Evolutionary conservation across 768 basidiomycete genomes (phyloP).

Genomic region (Trametopsis cervina): DNA sequence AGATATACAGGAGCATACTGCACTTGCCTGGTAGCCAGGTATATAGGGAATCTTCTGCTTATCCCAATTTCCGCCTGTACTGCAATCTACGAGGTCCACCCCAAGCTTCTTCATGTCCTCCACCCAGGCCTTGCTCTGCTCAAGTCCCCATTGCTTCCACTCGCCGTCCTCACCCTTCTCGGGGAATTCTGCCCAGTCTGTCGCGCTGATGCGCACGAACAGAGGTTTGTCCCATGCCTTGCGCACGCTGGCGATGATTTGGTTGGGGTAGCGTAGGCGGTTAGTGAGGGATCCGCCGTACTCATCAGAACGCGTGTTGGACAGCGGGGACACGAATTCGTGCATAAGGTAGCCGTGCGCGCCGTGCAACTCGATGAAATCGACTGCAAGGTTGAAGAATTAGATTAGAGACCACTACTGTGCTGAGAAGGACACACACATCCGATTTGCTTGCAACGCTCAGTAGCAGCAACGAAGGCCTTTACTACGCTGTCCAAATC

Average conservation of each 20-base stretch:
- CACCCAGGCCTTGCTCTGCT: constrained; percentile 60
- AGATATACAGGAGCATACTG: background rate
- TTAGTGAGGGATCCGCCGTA: constrained; percentile 75
- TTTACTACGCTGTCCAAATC: constrained; percentile 52
- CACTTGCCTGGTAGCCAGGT: constrained; percentile 56
- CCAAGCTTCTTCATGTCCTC: constrained; percentile 52
- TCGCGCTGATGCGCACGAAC: constrained; percentile 54
- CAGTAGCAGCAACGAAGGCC: constrained; percentile 49
- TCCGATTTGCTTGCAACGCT: constrained; percentile 51
- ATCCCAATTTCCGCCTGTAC: constrained; percentile 53
- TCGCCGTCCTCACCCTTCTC: constrained; percentile 47
- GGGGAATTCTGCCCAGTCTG: constrained; percentile 46
- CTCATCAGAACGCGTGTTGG: constrained; percentile 61
- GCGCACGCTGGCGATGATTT: constrained; percentile 45
- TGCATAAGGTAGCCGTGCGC: constrained; percentile 71
- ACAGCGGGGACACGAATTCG: constrained; percentile 66
- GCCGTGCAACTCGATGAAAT: constrained; percentile 66
- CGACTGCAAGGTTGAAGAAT: constrained; percentile 31
- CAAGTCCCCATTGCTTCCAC: constrained; percentile 70
- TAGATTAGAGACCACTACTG: constrained; percentile 7
- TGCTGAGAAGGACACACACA: constrained; percentile 34
- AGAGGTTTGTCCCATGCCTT: constrained; percentile 63
- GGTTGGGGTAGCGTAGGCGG: constrained; percentile 61
- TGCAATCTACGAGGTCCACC: constrained; percentile 70
- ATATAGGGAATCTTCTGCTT: constrained; percentile 48